Base-by-base conservation (phyloP, 2,329 filamentous ascomycete genomes). In the Volutella citrinella region DNA sequence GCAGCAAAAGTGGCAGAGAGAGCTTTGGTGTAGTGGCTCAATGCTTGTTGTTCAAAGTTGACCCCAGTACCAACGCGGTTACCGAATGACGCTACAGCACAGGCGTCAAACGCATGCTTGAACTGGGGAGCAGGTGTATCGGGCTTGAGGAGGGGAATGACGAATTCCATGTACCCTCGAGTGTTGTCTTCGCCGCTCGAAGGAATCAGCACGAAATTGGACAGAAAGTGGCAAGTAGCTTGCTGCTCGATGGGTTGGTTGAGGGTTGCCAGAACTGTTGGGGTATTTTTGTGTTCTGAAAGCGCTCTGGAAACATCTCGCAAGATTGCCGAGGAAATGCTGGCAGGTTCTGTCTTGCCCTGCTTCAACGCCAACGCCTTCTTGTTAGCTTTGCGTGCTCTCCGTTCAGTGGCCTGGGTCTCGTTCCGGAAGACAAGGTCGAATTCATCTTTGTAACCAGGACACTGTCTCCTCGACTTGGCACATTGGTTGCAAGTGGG, bases 361-460 rank as follows among this genome's bases (percentile, higher is more conserved):
- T 49, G 41, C 46, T 60, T 72, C 17, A 61, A 57, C 10, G 55
- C 54, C 21, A 62, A 45, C 3, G 62, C 60, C 45, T 75, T 78
- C 53, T 65, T 70, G 55, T 59, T 74, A 25, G 72, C 69, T 50
- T 73, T 78, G 36, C 72, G 70, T 12, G 76, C 80, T 50, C 80
- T 72, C 42, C 74, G 70, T 51, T 80, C 79, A 20, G 81, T 82
- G 2, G 80, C 79, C 46, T 77, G 75, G 18, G 82, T 86, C 62
- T 86, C 82, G 55, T 86, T 82, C 36, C 82, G 78, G 49, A 86
- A 84, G 34, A 87, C 75, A 16, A 86, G 63, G 48, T 87, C 82
- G 48, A 86, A 84, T 45, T 84, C 80, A 52, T 84, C 78, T 55
- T 78, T 79, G 59, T 84, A 84, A 27, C 80, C 80, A 4, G 80